Conservation (phyloP, 169 alveolate genomes). For the Cryptosporidium canis region DNA sequence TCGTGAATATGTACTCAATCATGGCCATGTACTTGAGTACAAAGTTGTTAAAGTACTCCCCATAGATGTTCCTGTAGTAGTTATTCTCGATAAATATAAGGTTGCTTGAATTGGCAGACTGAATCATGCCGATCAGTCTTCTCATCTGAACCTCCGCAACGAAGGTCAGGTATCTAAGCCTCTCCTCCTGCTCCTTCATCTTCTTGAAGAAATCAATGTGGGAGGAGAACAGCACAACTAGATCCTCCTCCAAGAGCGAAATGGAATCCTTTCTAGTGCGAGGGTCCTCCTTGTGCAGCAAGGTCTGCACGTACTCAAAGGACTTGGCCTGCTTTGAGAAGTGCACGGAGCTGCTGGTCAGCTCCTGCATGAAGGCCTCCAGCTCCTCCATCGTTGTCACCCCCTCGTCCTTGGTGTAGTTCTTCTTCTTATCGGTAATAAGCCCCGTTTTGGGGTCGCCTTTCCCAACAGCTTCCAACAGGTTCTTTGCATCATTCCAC, state of each 20-base stretch:
- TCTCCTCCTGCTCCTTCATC: constrained; percentile 51
- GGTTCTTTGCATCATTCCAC: constrained; percentile 16
- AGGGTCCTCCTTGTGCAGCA: constrained; percentile 40
- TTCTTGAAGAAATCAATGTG: constrained; percentile 19
- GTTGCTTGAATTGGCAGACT: neutral
- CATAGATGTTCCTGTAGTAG: neutral
- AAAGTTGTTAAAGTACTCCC: neutral
- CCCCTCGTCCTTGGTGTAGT: constrained; percentile 1
- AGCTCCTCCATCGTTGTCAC: constrained; percentile 55
- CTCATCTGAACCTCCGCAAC: constrained; percentile 43
- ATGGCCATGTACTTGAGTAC: constrained; percentile 11
- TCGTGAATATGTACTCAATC: constrained; percentile 11
- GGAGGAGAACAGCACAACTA: constrained; percentile 13
- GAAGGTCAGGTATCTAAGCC: constrained; percentile 19
- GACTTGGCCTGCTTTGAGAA: constrained; percentile 13
- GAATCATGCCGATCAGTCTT: constrained; percentile 20
- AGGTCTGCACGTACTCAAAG: constrained; percentile 32
- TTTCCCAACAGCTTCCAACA: neutral
- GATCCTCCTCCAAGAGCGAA: constrained; percentile 29
- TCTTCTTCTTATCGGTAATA: neutral
- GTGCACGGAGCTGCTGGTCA: constrained; percentile 4
- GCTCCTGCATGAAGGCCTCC: constrained; percentile 2
- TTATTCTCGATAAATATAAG: neutral
- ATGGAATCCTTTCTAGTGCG: constrained; percentile 28
- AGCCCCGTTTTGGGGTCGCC: neutral